A percentile compares a stretch with the other conserved stretches of the same genome.
Conservation (phyloP, 2,329 filamentous ascomycete species). For the Drechslerella dactyloides region DNA sequence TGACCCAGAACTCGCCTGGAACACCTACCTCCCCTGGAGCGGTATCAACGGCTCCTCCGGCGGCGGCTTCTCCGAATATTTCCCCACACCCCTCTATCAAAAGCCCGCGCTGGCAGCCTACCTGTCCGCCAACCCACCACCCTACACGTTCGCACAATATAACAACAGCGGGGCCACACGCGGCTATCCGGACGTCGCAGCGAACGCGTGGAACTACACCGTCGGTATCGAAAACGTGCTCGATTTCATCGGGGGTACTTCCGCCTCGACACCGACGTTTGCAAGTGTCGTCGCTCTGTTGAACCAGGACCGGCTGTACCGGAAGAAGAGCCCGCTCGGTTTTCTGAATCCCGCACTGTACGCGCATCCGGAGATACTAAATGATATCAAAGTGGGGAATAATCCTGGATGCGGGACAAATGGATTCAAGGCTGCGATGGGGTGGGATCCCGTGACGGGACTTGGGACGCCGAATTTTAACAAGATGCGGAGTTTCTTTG, state of each 20-base stretch:
- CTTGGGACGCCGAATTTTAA: constrained; percentile 57
- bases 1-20: constrained; percentile 60
- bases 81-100: constrained; percentile 62
- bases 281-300: constrained; percentile 59
- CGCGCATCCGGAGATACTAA: constrained; percentile 55
- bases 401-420: constrained; percentile 55
- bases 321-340: constrained; percentile 33
- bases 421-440: constrained; percentile 55
- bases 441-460: constrained; percentile 58
- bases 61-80: constrained; percentile 64
- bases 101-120: constrained; percentile 60
- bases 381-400: constrained; percentile 56
- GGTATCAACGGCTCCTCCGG: constrained; percentile 60
- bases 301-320: constrained; percentile 58
- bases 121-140: constrained; percentile 56
- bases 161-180: constrained; percentile 63
- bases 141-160: constrained; percentile 59
- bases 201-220: constrained; percentile 58
- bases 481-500: constrained; percentile 54
- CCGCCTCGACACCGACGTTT: constrained; percentile 59
- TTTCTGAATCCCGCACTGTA: constrained; percentile 45
- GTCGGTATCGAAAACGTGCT: constrained; percentile 57
- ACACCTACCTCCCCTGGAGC: constrained; percentile 54
- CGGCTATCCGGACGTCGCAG: constrained; percentile 67
- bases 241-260: constrained; percentile 62